phyloP scores from a whole-genome alignment of 2,329 filamentous ascomycete species.

The Aaosphaeria pasadenensis region DNA sequence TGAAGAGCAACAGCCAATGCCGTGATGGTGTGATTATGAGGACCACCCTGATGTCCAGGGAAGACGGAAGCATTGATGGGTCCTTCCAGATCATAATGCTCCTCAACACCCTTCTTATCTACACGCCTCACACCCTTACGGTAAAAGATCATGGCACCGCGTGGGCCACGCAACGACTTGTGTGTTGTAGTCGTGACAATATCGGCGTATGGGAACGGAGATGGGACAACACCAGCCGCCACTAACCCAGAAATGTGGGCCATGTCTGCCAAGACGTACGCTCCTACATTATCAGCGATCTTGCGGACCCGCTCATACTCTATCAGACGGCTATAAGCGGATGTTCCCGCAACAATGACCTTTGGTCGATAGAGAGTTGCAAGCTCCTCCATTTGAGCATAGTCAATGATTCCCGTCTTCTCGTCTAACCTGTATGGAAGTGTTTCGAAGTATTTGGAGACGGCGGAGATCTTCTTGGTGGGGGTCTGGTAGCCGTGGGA shows the following conservation, averaged over 20 bases:
- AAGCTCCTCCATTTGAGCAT: slow-evolving; percentile 86
- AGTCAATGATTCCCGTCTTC: slow-evolving; percentile 94
- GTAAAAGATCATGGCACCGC: slow-evolving; percentile 99
- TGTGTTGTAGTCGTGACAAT: slow-evolving; percentile 98
- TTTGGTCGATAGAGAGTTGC: slow-evolving; percentile 92
- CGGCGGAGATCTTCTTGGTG: slow-evolving; percentile 77
- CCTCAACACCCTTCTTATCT: slow-evolving; percentile 86
- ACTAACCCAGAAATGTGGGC: slow-evolving; percentile 97
- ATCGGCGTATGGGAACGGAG: slow-evolving; percentile 88
- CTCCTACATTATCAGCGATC: slow-evolving; percentile 89
- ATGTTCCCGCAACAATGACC: slow-evolving; percentile 93
- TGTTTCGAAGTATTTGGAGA: slow-evolving; percentile 99
- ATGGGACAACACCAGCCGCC: slow-evolving; percentile 87
- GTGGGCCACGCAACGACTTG: slow-evolving; percentile 96
- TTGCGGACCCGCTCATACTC: slow-evolving; percentile 96
- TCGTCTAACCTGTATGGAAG: slow-evolving; percentile 91
- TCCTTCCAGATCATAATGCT: slow-evolving; percentile 90
- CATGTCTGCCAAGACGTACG: slow-evolving; percentile 97
- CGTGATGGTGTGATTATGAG: slow-evolving; percentile 99
- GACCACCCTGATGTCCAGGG: slow-evolving; percentile 96
- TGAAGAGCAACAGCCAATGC: slow-evolving; percentile 92
- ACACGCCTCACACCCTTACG: slow-evolving; percentile 91
- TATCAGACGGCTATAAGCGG: slow-evolving; percentile 96
- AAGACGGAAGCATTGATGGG: slow-evolving; percentile 99
- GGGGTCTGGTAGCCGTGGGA: slow-evolving; percentile 97